phyloP scores from a whole-genome alignment of 345 rosid genomes.

The Pistacia atlantica region DNA sequence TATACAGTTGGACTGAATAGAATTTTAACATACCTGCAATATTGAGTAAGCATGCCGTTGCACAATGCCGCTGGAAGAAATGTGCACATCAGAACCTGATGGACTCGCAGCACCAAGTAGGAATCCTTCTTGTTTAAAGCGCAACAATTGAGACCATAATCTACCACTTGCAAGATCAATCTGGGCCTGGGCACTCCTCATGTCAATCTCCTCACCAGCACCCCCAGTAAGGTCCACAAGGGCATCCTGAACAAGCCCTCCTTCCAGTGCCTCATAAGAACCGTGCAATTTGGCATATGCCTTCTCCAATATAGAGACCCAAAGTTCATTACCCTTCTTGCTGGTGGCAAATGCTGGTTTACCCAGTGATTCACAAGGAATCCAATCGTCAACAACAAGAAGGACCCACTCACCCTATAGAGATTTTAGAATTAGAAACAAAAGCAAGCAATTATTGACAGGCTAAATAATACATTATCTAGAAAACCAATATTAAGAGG shows the following conservation, averaged over 20 bases:
- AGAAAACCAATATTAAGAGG: background rate
- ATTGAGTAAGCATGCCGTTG: no score
- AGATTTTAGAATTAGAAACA: constrained; percentile 5
- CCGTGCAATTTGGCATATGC: constrained; percentile 75
- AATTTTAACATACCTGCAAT: no score
- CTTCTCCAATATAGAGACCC: constrained; percentile 97
- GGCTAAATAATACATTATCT: background rate
- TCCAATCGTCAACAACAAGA: constrained; percentile 98
- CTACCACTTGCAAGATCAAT: constrained; percentile 99
- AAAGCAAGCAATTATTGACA: constrained; percentile 15
- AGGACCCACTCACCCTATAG: constrained; percentile 99
- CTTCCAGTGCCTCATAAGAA: no score
- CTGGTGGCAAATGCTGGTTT: constrained; percentile 99
- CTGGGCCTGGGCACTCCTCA: constrained; percentile 99
- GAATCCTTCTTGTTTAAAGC: no score
- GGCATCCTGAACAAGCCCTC: no score
- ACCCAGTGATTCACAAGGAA: constrained; percentile 94
- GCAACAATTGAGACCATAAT: background rate
- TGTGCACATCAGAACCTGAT: no score
- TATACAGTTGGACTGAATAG: no score
- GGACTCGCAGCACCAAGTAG: no score
- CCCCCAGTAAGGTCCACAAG: constrained; percentile 30
- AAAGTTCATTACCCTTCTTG: constrained; percentile 57
- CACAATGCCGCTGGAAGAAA: no score
- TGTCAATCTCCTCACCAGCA: constrained; percentile 99